phyloP scores from a whole-genome alignment of 1,139 yeast genomes.

The Candida frijolesensis region DNA sequence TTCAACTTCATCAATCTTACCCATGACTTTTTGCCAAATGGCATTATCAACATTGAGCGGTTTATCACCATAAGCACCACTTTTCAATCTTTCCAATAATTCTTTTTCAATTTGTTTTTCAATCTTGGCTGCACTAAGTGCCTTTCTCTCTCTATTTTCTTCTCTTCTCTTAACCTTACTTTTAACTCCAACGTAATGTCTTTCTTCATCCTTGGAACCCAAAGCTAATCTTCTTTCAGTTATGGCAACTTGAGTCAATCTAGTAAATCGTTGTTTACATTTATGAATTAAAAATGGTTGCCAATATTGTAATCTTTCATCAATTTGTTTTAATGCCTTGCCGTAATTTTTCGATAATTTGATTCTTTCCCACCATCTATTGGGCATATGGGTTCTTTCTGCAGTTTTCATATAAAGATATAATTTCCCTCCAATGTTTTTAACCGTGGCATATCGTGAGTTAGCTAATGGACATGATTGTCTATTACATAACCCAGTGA shows the following conservation, averaged over 20 bases:
- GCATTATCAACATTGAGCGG: conserved; percentile 95
- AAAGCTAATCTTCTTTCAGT: conserved; percentile 94
- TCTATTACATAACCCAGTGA: conserved; percentile 86
- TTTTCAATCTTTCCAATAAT: conserved; percentile 86
- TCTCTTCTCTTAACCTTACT: conserved; percentile 95
- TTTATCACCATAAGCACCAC: conserved; percentile 97
- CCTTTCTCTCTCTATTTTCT: conserved; percentile 91
- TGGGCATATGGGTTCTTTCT: conserved; percentile 94
- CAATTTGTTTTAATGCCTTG: conserved; percentile 85
- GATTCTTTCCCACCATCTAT: conserved; percentile 92
- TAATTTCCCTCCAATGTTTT: conserved; percentile 82
- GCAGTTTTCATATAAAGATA: conserved; percentile 96
- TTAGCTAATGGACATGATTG: conserved; percentile 96
- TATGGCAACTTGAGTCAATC: conserved; percentile 92
- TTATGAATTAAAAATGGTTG: conserved; percentile 87
- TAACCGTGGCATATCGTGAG: conserved; percentile 93
- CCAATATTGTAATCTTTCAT: conserved; percentile 87
- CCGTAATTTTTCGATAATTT: conserved; percentile 85
- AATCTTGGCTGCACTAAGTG: conserved; percentile 92
- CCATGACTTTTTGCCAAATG: conserved; percentile 92
- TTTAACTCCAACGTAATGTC: conserved; percentile 88
- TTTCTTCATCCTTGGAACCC: conserved; percentile 70
- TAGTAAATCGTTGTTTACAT: conserved; percentile 92
- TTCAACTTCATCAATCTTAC: conserved; percentile 62
- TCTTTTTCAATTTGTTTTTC: conserved; percentile 97